Evolutionary conservation across 257 asterid genomes (phyloP).

Genomic region (Nicotiana knightiana): DNA sequence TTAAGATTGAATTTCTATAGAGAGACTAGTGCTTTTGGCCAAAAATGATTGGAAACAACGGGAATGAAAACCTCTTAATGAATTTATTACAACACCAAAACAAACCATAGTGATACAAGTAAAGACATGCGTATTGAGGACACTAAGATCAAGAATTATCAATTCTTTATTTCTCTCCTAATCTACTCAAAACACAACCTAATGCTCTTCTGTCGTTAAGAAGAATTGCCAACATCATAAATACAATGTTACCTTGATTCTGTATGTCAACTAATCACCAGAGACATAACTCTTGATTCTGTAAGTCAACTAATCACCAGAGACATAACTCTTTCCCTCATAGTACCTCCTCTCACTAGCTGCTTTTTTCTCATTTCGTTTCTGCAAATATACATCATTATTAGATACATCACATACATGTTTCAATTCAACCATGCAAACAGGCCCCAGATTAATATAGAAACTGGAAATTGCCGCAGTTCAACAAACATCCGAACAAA

Average conservation of each 20-base stretch:
- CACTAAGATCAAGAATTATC: not conserved
- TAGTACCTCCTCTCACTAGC: conserved; percentile 91
- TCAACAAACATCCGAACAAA: not conserved
- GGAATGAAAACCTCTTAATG: not conserved
- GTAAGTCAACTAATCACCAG: conserved; percentile 57
- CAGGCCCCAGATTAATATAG: not conserved
- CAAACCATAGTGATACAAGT: not conserved
- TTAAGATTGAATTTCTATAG: not conserved
- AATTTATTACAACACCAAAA: not conserved
- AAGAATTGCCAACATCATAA: not conserved
- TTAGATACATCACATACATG: not conserved
- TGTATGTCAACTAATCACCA: conserved; percentile 50
- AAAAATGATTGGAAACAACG: not conserved
- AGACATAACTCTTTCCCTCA: conserved; percentile 58
- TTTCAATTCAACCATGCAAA: not conserved
- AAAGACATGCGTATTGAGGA: not conserved
- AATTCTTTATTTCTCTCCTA: not conserved
- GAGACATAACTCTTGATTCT: conserved; percentile 41
- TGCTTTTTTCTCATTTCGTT: conserved; percentile 82
- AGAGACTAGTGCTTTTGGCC: not conserved
- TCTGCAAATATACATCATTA: conserved; percentile 34
- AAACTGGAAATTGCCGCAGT: not conserved
- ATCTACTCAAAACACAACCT: not conserved
- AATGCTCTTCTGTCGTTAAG: not conserved
- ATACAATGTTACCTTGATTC: conserved; percentile 30